phyloP scores from a whole-genome alignment of 1,284 basidiomycete genomes.

The Ustilago loliicola region DNA sequence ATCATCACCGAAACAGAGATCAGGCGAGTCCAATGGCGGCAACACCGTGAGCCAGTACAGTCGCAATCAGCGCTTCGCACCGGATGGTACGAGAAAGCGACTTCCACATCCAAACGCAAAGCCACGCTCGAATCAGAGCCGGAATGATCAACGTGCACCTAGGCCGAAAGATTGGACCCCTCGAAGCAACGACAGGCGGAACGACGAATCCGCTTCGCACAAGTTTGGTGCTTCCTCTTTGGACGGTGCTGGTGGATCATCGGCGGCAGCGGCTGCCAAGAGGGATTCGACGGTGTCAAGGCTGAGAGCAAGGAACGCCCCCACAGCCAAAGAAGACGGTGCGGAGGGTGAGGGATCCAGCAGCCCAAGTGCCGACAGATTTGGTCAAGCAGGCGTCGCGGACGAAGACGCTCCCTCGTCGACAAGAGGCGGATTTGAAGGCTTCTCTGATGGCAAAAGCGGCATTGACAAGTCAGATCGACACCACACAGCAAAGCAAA shows the following conservation, averaged over 20 bases:
- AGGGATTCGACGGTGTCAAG: conserved; percentile 26
- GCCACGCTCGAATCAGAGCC: conserved; percentile 13
- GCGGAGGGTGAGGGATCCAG: neutral
- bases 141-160: conserved; percentile 11
- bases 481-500: conserved; percentile 45
- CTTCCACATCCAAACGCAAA: conserved; percentile 41
- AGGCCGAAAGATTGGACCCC: conserved; percentile 18
- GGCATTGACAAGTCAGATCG: conserved; percentile 37
- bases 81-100: conserved; percentile 42
- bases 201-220: conserved; percentile 25
- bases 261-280: conserved; percentile 15
- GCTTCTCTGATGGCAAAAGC: neutral
- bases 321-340: neutral
- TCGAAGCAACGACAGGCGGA: conserved; percentile 5
- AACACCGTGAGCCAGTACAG: conserved; percentile 33
- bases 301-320: conserved; percentile 23
- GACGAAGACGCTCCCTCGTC: neutral
- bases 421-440: conserved; percentile 16
- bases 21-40: conserved; percentile 13
- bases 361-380: conserved; percentile 7
- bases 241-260: conserved; percentile 4
- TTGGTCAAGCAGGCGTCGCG: conserved; percentile 10
- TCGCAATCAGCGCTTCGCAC: conserved; percentile 41
- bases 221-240: conserved; percentile 25
- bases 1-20: conserved; percentile 15